These are phyloP conservation scores for Rhodotorula paludigena DNA, from an alignment of 768 basidiomycete species.

Conservation along the genomic window DNA sequence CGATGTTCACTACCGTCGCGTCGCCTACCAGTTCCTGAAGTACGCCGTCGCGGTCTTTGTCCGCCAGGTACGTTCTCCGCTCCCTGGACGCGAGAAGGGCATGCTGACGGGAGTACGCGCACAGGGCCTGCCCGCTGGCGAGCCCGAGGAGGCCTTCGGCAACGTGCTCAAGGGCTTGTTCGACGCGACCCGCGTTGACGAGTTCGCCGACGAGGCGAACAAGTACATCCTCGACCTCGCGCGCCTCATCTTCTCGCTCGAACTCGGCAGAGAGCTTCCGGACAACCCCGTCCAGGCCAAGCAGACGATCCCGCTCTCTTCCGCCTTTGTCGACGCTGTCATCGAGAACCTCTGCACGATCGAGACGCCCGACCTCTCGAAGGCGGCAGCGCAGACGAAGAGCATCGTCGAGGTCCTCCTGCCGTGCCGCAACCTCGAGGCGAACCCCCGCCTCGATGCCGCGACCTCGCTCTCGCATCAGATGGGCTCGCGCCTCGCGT, in stretches of 20 bases:
- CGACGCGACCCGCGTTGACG: conserved; percentile 65
- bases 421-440: conserved; percentile 50
- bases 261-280: conserved; percentile 53
- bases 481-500: conserved; percentile 72
- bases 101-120: not conserved
- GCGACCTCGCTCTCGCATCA: conserved; percentile 61
- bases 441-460: conserved; percentile 44
- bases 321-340: conserved; percentile 62
- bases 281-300: conserved; percentile 42
- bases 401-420: conserved; percentile 62
- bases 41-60: conserved; percentile 65
- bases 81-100: fast-evolving
- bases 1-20: conserved; percentile 48
- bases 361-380: conserved; percentile 34
- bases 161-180: conserved; percentile 69
- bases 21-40: conserved; percentile 56
- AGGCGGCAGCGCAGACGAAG: conserved; percentile 37
- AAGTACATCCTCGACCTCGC: conserved; percentile 66
- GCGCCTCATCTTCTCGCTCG: conserved; percentile 65
- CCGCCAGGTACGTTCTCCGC: conserved; percentile 58
- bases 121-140: conserved; percentile 67
- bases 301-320: conserved; percentile 43
- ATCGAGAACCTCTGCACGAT: conserved; percentile 62
- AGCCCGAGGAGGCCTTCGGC: conserved; percentile 68
- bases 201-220: conserved; percentile 65